Base-by-base conservation (phyloP, 441 rosid species). In the Mallotus japonicus region DNA sequence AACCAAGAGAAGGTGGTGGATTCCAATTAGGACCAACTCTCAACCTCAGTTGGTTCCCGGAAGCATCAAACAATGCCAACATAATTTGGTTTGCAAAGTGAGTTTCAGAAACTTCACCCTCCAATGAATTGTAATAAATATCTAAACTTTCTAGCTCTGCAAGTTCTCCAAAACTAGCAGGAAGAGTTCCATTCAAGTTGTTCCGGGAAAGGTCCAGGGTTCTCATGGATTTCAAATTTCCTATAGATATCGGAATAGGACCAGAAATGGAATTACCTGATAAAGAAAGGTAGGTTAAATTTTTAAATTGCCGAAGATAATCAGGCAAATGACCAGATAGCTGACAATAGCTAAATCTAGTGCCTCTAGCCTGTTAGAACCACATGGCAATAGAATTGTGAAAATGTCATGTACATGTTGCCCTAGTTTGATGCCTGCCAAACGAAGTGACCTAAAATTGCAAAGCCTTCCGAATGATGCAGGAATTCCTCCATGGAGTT, bases 401-500 rank as follows among this genome's bases (percentile, higher is more conserved):
- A 58, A 28, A 20, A 67, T 20, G 8, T 20, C 60, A 34, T 16
- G 16, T 40, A 68, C 44, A 11, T 69, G 42, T 75, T 61, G 73
- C 8, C 24, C 40, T 34, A 61, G 0, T 37, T 15, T 16, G 11
- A 46, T 14, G 0, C 4, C 6, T 4, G 44, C 15, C 22, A 76
- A 19, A 28, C 2, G 10, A 8, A 78, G 49, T 0, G 44, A 42
- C 16, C 11, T 32, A 57, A 81, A 65, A 49, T 55, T 59, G 50
- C 79, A 75, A 28, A 28, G 32, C 32, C 32, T 28, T 28, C 0
- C 2, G 15, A 77, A 56, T 1, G 65, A 72, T 22, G 51, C 50
- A 4, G 81, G 81, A 69, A 72, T 62, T 15, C 54, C 67, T 11
- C 77, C 75, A 16, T 58, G 53, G 10, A 77, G 32, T 32, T 64